Evolutionary conservation across 164 flowering plant species (phyloP).

Genomic region (Kingdonia uniflora): DNA sequence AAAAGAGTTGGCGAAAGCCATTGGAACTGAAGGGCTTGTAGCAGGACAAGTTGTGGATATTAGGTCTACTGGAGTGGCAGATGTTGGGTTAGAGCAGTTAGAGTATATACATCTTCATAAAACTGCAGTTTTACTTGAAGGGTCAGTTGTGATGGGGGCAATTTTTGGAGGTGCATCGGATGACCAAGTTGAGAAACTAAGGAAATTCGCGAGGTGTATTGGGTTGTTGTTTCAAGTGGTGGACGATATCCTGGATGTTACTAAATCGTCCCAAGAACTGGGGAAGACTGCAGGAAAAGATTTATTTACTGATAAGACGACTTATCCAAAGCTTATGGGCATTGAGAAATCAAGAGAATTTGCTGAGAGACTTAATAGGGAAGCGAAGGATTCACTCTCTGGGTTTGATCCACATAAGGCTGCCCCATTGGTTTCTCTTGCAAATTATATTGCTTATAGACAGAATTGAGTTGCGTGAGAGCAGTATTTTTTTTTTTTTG

Average conservation of each 20-base stretch:
- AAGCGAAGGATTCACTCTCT: conserved; percentile 38
- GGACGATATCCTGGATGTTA: conserved; percentile 62
- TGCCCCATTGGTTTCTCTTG: conserved; percentile 49
- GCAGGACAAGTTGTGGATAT: conserved; percentile 7
- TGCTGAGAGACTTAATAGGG: conserved; percentile 36
- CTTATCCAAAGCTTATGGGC: conserved; percentile 57
- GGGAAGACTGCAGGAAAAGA: conserved; percentile 77
- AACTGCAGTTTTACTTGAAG: not conserved
- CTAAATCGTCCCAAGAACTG: conserved; percentile 45
- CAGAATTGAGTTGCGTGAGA: conserved; percentile 28
- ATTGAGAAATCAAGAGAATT: conserved; percentile 45
- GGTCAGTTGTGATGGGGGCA: conserved; percentile 4
- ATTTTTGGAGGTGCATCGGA: conserved; percentile 1
- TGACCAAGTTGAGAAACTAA: conserved; percentile 1
- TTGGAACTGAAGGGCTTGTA: conserved; percentile 1
- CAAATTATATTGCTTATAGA: conserved; percentile 55
- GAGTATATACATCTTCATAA: conserved; percentile 3
- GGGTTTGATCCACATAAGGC: conserved; percentile 51
- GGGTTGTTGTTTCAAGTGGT: conserved; percentile 66
- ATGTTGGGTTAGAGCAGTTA: not conserved
- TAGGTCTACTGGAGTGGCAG: not conserved
- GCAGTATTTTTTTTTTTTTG: too few species aligned
- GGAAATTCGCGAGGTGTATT: conserved; percentile 42
- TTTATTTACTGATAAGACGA: conserved; percentile 43
- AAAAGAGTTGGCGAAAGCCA: not conserved